These are phyloP conservation scores for Candida xiaguanensis DNA, from an alignment of 805 yeast genomes.

Conservation along the genomic window DNA sequence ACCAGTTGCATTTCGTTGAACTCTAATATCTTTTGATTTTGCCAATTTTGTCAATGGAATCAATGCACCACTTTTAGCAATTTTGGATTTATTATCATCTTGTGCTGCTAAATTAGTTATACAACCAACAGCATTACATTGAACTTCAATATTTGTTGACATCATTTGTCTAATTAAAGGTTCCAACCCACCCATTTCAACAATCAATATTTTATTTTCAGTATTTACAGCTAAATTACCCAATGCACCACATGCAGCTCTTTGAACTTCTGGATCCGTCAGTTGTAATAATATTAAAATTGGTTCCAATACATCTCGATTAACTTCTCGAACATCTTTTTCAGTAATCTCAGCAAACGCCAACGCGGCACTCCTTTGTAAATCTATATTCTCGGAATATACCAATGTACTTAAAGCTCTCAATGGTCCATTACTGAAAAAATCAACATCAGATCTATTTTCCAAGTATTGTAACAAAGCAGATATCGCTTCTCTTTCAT, in stretches of 20 bases:
- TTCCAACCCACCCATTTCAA: slow-evolving; percentile 97
- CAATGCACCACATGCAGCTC: slow-evolving; percentile 98
- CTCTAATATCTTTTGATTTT: slow-evolving; percentile 89
- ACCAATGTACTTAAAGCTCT: slow-evolving; percentile 89
- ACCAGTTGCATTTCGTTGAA: slow-evolving; percentile 98
- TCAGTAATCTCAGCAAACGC: slow-evolving; percentile 99
- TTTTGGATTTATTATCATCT: slow-evolving; percentile 93
- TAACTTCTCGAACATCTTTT: slow-evolving; percentile 88
- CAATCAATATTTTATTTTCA: slow-evolving; percentile 88
- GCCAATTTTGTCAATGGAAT: slow-evolving; percentile 93
- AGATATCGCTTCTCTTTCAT: slow-evolving; percentile 94
- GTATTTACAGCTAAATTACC: slow-evolving; percentile 98
- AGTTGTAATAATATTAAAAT: slow-evolving; percentile 82
- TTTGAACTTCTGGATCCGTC: slow-evolving; percentile 89
- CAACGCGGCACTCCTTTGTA: slow-evolving; percentile 94
- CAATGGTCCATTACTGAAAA: slow-evolving; percentile 81
- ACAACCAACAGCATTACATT: slow-evolving; percentile 98
- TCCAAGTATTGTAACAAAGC: slow-evolving; percentile 85
- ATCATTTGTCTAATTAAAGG: slow-evolving; percentile 97
- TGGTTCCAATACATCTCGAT: slow-evolving; percentile 89
- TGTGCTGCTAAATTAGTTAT: slow-evolving; percentile 97
- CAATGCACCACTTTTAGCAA: slow-evolving; percentile 94
- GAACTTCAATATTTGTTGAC: slow-evolving; percentile 95
- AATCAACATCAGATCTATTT: slow-evolving; percentile 82
- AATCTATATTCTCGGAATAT: slow-evolving; percentile 89